Evolutionary conservation across 192 early-diverging fungal genomes (phyloP), one percentile per base, ranked within the genome.

Genomic region (Backusella luteola): DNA sequence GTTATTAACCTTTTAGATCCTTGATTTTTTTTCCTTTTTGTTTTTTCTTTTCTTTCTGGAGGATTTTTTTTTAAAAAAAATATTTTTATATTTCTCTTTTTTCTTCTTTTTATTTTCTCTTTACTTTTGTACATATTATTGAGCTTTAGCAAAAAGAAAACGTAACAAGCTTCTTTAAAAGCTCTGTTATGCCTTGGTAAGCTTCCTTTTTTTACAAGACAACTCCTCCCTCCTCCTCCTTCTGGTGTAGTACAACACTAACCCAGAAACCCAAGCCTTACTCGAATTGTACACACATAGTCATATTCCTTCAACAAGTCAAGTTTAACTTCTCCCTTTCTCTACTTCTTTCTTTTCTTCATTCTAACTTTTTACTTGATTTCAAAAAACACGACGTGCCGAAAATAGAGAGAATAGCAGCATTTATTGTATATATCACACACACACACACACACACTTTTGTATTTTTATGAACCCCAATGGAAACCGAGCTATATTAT

Each of bases 301-400:
- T 49, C 46, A n/a, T n/a, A 49, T 17, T n/a, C 46, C n/a, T 49
- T 19, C 46, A n/a, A n/a, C 19, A 49, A 49, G 56, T 63, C 56
- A 63, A 63, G n/a, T 53, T 21, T 21, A 53, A 63, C 56, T 76
- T 19, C 11, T 39, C 71, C 19, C 73, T 44, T 44, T 49, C 69
- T 44, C 56, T 69, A 70, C 71, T 66, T 69, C 23, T 76, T 19
- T 44, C 26, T 44, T 49, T 68, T 59, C 56, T 69, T 73, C 71
- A 49, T 69, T 76, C 67, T 76, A 63, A 63, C 56, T 63, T 63
- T 63, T 63, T 29, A 63, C 46, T 49, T n/a, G 19, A 49, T 49
- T 49, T 6, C 21, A 63, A 63, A 63, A 63, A 63, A 63, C 21
- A 29, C 56, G 26, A 63, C 23, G 11, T 29, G 26, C 11, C 11